Conservation (phyloP, 441 rosid species). For the Arabidopsis lyrata region DNA sequence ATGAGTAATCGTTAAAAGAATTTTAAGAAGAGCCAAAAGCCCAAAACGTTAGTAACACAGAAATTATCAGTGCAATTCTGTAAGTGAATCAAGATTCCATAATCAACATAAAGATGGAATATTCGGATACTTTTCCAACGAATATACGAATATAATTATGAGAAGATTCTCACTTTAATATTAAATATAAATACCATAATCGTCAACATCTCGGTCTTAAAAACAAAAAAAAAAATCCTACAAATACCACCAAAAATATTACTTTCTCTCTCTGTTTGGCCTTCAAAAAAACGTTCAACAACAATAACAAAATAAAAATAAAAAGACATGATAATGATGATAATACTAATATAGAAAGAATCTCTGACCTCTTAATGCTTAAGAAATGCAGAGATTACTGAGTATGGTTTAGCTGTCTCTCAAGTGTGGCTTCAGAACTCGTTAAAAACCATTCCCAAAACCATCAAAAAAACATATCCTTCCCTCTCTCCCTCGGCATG, state of each 20-base stretch:
- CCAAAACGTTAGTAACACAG: neutral
- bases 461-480: conserved; percentile 22
- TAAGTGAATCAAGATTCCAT: neutral
- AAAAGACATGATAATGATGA: conserved; percentile 2
- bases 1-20: neutral
- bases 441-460: conserved; percentile 39
- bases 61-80: neutral
- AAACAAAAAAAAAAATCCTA: conserved; percentile 15
- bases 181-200: conserved; percentile 14
- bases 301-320: neutral
- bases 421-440: conserved; percentile 36
- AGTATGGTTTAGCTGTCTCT: conserved; percentile 28
- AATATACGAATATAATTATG: conserved; percentile 10
- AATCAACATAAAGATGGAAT: conserved; percentile 1
- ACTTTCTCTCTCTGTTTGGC: conserved; percentile 20
- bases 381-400: conserved; percentile 39
- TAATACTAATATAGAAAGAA: conserved; percentile 35
- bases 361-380: conserved; percentile 38
- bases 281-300: conserved; percentile 22
- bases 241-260: conserved; percentile 44
- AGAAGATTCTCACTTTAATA: conserved; percentile 2
- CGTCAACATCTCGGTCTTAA: conserved; percentile 30
- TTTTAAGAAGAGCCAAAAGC: neutral
- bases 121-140: neutral
- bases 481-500: conserved; percentile 27